Base-by-base conservation (phyloP, 192 early-diverging fungal genomes). In the Mortierella alpina region DNA sequence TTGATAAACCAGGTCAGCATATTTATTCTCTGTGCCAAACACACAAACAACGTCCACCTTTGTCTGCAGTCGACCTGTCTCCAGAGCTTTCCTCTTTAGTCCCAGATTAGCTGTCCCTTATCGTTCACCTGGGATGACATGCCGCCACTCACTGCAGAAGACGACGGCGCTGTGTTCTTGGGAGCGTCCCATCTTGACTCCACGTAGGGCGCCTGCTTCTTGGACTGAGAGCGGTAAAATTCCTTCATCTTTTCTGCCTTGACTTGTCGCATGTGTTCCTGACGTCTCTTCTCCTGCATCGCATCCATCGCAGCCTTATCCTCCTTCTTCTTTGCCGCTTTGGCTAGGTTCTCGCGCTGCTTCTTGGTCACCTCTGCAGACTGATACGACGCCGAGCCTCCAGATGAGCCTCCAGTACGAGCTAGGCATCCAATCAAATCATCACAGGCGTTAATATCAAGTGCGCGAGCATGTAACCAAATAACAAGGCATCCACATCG, bases 311-410 rank as follows among this genome's bases (percentile, higher is more conserved):
- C 54, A 0, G 81, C 84, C 22, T 88, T 89, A 10, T 85, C 86
- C 55, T 90, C 90, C 53, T 90, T 90, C 65, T 65, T 74, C 49
- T 85, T 87, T 52, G 86, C 84, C 20, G 86, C 86, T 75, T 86
- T 86, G 5, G 85, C 80, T 42, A 81, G 68, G 61, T 88, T 91
- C 82, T 92, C 87, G 15, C 88, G 81, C 63, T 92, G 91, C 66
- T 87, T 90, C 59, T 89, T 92, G 62, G 86, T 90, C 49, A 90
- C 53, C 14, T 85, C 80, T 55, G 79, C 78, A 46, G 73, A 73
- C 23, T 79, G 63, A 23, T 69, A 60, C 22, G 56, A 73, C 17
- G 62, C 46, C 9, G 62, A 54, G 18, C 54, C 56, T 22, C 47
- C 59, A 6, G 73, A 65, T 5, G 73, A 57, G 10, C 63, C 53